A percentile compares a stretch with the other conserved stretches of the same genome.
phyloP scores from a whole-genome alignment of 352 stramenopile genomes.

The Globisporangium canariense region DNA sequence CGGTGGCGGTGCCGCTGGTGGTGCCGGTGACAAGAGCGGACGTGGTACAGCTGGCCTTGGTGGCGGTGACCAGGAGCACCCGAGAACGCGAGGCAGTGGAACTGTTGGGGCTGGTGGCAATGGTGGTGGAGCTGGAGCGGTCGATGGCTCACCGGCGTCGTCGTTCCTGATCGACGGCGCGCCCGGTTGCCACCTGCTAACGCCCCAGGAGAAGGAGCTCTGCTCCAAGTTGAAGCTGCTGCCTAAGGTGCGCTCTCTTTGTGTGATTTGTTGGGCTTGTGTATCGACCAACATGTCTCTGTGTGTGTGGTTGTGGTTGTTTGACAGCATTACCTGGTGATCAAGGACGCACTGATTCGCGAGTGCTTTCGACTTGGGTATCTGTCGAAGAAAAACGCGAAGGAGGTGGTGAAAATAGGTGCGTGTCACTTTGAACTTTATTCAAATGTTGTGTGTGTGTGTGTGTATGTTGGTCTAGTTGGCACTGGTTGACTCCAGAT shows the following conservation, averaged over 20 bases:
- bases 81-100: conserved; percentile 18
- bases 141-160: conserved; percentile 25
- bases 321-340: conserved; percentile 90
- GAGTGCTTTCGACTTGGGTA: conserved; percentile 80
- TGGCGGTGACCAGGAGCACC: conserved; percentile 22
- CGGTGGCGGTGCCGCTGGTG: neutral
- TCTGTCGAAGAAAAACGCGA: conserved; percentile 69
- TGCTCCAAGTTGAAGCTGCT: conserved; percentile 89
- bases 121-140: neutral
- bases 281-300: neutral
- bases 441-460: too few species aligned
- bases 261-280: neutral
- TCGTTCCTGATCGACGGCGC: conserved; percentile 78
- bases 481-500: conserved; percentile 16
- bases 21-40: conserved; percentile 7
- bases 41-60: neutral
- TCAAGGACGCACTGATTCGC: conserved; percentile 93
- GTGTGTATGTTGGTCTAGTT: neutral
- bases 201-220: conserved; percentile 87
- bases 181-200: conserved; percentile 85
- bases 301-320: neutral
- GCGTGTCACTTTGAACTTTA: conserved; percentile 9
- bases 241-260: conserved; percentile 57
- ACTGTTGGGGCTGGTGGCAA: neutral
- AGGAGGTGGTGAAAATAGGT: conserved; percentile 92